Base-by-base conservation (phyloP, 2,329 filamentous ascomycete genomes). In the Akanthomyces lecanii region DNA sequence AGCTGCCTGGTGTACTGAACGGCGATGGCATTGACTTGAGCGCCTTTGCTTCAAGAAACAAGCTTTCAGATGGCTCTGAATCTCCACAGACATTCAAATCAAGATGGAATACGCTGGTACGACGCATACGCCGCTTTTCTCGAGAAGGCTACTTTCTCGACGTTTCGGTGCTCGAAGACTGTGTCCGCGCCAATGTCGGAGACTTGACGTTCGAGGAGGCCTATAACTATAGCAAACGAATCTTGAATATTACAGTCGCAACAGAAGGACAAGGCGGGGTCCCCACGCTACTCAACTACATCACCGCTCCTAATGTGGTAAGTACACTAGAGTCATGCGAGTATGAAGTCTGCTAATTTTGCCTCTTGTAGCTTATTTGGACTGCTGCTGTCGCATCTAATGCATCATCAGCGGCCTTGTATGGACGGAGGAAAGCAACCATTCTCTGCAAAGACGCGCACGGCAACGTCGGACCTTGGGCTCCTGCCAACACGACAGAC, bases 161-260 rank as follows among this genome's bases (percentile, higher is more conserved):
- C 72, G 86, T 91, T 4, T 85, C 83, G 47, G 88, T 96, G 11
- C 77, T 98, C 52, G 92, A 96, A 71, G 86, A 93, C 64, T 94
- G 91, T 68, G 89, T 97, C 16, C 84, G 89, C 63, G 86, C 88
- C 16, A 96, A 97, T 68, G 87, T 97, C 16, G 93, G 92, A 11
- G 90, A 97, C 69, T 73, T 96, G 65, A 97, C 93, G 0, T 98
- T 98, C 71, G 91, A 96, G 74, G 94, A 97, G 76, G 94, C 94
- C 0, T 97, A 93, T 71, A 85, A 88, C 58, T 86, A 87, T 65
- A 97, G 92, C 45, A 95, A 95, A 71, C 82, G 92, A 57, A 87
- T 96, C 4, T 79, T 98, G 68, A 97, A 97, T 72, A 97, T 98
- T 67, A 97, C 92, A 0, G 88, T 97, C 25, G 90, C 90, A 0